A percentile compares a stretch with the other conserved stretches of the same genome.
phyloP scores from a whole-genome alignment of 352 stramenopile species.

The Globisporangium echinulatum region DNA sequence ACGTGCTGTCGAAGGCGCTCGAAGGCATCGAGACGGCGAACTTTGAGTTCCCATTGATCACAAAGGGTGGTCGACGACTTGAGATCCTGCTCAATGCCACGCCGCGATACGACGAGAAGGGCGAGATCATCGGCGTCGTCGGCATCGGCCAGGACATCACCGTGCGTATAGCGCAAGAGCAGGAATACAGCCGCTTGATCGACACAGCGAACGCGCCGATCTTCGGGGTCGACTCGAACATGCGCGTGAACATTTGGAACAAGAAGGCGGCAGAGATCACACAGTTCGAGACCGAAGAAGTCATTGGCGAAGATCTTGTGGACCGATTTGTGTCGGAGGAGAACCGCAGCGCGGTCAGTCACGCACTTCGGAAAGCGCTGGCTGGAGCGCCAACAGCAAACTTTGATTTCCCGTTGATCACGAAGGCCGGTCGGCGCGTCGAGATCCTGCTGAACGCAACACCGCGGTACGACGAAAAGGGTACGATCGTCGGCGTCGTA shows the following conservation, averaged over 20 bases:
- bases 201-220: conserved; percentile 67
- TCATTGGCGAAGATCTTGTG: conserved; percentile 67
- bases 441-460: conserved; percentile 70
- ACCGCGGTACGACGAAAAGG: conserved; percentile 47
- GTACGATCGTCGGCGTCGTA: conserved; percentile 60
- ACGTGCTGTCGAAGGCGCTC: conserved; percentile 47
- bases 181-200: conserved; percentile 47
- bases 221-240: conserved; percentile 54
- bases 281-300: conserved; percentile 78
- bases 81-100: conserved; percentile 70
- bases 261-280: conserved; percentile 80
- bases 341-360: conserved; percentile 37
- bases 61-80: conserved; percentile 36
- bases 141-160: conserved; percentile 54
- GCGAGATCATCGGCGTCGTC: conserved; percentile 4
- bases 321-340: conserved; percentile 13
- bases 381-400: conserved; percentile 52
- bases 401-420: conserved; percentile 67
- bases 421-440: conserved; percentile 40
- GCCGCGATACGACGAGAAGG: conserved; percentile 44
- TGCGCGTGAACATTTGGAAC: conserved; percentile 88
- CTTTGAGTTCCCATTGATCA: conserved; percentile 20
- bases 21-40: conserved; percentile 21
- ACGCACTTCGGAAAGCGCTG: conserved; percentile 26
- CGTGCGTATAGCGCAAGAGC: conserved; percentile 66